Evolutionary conservation across 805 yeast species (phyloP), one percentile per base, ranked within the genome.

Genomic region (Komagataella phaffii): DNA sequence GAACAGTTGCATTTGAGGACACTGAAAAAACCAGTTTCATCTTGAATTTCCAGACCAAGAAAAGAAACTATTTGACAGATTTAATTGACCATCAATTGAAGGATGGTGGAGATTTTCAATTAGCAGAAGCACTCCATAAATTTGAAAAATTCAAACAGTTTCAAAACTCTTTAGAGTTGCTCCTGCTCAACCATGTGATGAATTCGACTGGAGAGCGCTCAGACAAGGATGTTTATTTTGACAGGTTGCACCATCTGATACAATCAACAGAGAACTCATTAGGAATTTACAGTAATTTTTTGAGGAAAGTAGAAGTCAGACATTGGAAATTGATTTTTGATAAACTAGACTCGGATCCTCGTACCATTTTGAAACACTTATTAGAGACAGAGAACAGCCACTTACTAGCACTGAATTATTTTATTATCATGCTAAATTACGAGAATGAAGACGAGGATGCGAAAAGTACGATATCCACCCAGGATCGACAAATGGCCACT

Each of bases 301-400:
- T 78, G 55, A 67, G 80, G 52, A 78, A 78, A 53, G 76, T 77
- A 21, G 83, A 78, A 59, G 70, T 71, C 30, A 71, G 68, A 24
- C 72, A 72, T 55, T 78, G 83, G 83, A 50, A 63, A 3, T 61
- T 59, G n/a, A 76, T 77, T 52, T 78, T 78, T 57, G 55, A 60
- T 3, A 64, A 69, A 21, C 59, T 74, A 21, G 59, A 66, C 3
- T 66, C 69, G 40, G 68, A 73, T 0, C 83, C 82, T 2, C 64
- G 75, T 14, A 66, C 67, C 19, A 67, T 71, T 53, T 70, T 76
- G 71, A 62, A 71, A 44, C 59, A 71, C 24, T 65, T 76, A 14
- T 58, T 63, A 47, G 64, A 67, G 6, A 61, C 65, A 17, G 49
- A 55, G 21, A 62, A 64, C 10, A 69, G 75, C 52, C 78, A 73